Conservation (phyloP, 768 basidiomycete species). For the Lentinula aciculospora region DNA sequence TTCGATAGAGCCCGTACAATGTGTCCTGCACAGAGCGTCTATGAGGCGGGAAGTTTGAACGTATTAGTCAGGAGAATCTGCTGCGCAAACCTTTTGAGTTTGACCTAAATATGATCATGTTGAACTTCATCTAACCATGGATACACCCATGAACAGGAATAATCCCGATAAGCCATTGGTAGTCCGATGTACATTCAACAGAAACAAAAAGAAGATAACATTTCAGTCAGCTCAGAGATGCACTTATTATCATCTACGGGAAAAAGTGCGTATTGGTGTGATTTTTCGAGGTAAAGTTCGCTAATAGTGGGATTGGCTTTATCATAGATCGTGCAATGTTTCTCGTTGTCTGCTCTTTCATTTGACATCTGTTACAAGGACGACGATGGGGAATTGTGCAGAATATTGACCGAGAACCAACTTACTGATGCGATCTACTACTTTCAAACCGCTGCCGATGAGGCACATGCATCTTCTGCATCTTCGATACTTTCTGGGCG, state of each 20-base stretch:
- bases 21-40: background rate
- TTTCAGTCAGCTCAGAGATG: constrained; percentile 79
- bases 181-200: constrained; percentile 80
- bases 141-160: constrained; percentile 8
- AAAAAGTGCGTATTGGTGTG: constrained; percentile 48
- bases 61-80: background rate
- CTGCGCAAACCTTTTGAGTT: background rate
- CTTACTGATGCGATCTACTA: constrained; percentile 85
- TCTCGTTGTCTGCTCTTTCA: constrained; percentile 61
- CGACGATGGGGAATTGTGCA: constrained; percentile 77
- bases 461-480: constrained; percentile 63
- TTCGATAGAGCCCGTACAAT: background rate
- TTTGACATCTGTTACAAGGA: constrained; percentile 82
- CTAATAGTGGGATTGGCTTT: too few species aligned
- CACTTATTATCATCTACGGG: constrained; percentile 66
- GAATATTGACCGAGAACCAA: constrained; percentile 65
- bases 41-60: background rate
- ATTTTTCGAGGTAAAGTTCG: constrained; percentile 7
- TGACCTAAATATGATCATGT: background rate
- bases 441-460: constrained; percentile 73
- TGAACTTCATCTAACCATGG: background rate
- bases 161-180: constrained; percentile 62
- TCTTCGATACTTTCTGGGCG: constrained; percentile 70
- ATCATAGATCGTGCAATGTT: constrained; percentile 77
- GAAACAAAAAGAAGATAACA: constrained; percentile 67